Evolutionary conservation across 768 basidiomycete genomes (phyloP).

Genomic region (Paxillus rubicundulus): DNA sequence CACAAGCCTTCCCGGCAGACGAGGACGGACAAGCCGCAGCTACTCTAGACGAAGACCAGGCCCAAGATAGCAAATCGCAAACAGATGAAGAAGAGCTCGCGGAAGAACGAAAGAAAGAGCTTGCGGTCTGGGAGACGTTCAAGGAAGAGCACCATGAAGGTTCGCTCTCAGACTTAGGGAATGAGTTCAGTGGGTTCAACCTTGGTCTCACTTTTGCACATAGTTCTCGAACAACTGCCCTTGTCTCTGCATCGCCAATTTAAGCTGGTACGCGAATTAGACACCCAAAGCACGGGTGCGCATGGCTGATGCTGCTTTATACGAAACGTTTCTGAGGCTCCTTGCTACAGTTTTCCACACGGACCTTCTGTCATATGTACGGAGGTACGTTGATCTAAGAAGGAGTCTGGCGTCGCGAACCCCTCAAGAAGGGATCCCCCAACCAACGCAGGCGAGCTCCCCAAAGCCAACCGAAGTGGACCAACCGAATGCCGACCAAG

Average conservation of each 20-base stretch:
- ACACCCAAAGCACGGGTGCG: conserved; percentile 60
- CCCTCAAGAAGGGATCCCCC: background rate
- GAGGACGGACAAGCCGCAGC: conserved; percentile 26
- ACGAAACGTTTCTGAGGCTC: conserved; percentile 1
- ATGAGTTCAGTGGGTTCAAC: background rate
- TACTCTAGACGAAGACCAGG: conserved; percentile 13
- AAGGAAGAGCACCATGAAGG: conserved; percentile 82
- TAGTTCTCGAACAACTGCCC: conserved; percentile 79
- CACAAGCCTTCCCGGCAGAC: conserved; percentile 36
- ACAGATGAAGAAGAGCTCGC: conserved; percentile 9
- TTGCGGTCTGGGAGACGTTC: conserved; percentile 69
- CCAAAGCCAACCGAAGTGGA: background rate
- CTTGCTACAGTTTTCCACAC: conserved; percentile 36
- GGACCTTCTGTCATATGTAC: conserved; percentile 44
- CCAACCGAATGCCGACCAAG: background rate
- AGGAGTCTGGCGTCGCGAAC: conserved; percentile 22
- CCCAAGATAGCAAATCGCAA: conserved; percentile 1
- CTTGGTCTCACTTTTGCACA: background rate
- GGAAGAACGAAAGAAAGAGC: conserved; percentile 47
- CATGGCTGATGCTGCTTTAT: background rate
- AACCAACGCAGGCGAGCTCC: background rate
- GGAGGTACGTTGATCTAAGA: conserved; percentile 45
- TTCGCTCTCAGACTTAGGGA: conserved; percentile 24
- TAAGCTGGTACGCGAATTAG: conserved; percentile 68
- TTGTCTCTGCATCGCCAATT: conserved; percentile 70